Base-by-base conservation (phyloP, 495 filamentous ascomycete species). In the Talaromyces borbonicus region DNA sequence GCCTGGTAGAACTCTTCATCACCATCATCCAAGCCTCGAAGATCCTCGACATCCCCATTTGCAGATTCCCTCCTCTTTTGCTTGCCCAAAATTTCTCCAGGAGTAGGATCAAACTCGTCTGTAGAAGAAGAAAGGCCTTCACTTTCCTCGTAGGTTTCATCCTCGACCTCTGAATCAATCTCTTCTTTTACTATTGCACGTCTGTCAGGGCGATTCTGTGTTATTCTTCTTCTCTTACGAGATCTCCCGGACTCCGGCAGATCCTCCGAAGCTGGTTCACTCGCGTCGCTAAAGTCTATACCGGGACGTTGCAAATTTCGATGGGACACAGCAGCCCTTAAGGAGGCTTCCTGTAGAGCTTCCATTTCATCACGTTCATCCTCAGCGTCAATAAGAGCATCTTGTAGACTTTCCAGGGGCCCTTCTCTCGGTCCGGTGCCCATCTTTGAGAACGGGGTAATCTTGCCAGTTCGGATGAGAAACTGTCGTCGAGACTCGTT, bases 381-480 rank as follows among this genome's bases (percentile, higher is more conserved):
- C 52, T 89, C 87, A 0, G 85, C 85, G 47, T 88, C 84, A 11
- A 87, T 66, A 35, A 94, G 73, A 6, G 79, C 85, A 59, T 85
- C 75, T 16, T 79, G 76, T 5, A 92, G 68, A 40, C 77, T 79
- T 14, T 80, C 75, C 29, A 77, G 68, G 5, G 74, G 66, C 1
- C 74, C 78, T 30, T 70, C 68, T 11, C 68, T 66, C 15, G 66
- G 60, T 18, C 70, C 66, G 24, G 69, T 71, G 33, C 73, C 71
- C 54, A 90, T 73, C 42, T 79, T 81, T 2, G 89, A 83, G 48
- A 98, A 97, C 0, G 92, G 92, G 0, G 92, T 98, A 53, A 98
- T 98, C 62, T 97, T 95, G 43, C 92, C 92, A 0, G 90, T 98
- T 5, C 92, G 77, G 26, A 98, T 90, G 39, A 98, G 74, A 59